Evolutionary conservation across 257 asterid species (phyloP), one percentile per base, ranked within the genome.

Genomic region (Solanum peruvianum): DNA sequence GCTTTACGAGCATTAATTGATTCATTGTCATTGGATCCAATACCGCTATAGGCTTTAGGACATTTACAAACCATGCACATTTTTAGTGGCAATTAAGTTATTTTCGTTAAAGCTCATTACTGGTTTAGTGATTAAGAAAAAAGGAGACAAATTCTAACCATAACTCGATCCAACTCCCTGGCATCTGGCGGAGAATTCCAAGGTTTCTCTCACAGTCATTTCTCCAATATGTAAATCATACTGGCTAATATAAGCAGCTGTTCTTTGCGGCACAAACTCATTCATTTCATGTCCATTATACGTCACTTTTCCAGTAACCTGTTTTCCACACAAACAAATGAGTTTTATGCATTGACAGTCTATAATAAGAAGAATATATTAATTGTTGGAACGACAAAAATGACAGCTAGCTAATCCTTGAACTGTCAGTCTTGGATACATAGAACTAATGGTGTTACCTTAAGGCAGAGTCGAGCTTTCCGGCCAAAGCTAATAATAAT

Each of bases 141-240:
- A 56, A 13, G 18, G 9, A 18, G 13, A 9, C 23, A 77, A n/a
- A 39, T 82, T 86, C 95, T 47, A 87, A 94, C 98, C 96, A 76
- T 93, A 93, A 52, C 95, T 91, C 9, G 94, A 90, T 47, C 98
- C 98, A 35, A 93, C 97, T 7, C 98, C 98, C 66, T 93, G 96
- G 85, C 95, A 93, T 87, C 94, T 90, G 5, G 95, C 95, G 8
- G 97, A 93, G 86, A 94, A 93, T 16, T 94, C 93, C 69, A 94
- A 87, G 60, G 98, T 94, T 86, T 94, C 98, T 88, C 92, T 90
- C 3, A 94, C 98, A 16, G 98, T 94, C 96, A 94, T 86, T 85
- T 94, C 98, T 86, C 94, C 95, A 10, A 91, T 88, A 75, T 95
- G 98, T 76, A 92, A 75, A 91, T 94, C 98, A 80, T 91, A 78